Evolutionary conservation across 345 rosid genomes (phyloP).

Genomic region (Lagerstroemia speciosa): DNA sequence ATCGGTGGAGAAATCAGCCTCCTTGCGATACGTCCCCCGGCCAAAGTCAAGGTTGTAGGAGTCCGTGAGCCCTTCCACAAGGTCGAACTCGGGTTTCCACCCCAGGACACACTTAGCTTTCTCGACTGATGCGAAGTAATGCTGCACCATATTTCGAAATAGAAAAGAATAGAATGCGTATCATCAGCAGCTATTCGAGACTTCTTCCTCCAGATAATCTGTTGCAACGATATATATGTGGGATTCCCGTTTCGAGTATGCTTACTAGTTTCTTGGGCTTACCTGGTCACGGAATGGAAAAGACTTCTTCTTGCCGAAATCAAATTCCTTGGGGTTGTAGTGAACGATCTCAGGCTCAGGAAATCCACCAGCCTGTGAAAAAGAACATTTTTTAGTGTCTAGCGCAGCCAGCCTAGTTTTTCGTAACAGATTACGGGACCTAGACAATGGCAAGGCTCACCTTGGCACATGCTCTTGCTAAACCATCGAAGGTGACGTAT

Average conservation of each 20-base stretch:
- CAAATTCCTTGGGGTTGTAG: conserved; percentile 84
- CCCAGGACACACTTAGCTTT: conserved; percentile 86
- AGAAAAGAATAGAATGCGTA: neutral
- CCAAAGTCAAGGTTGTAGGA: conserved; percentile 91
- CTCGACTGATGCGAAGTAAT: conserved; percentile 87
- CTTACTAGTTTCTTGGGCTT: conserved; percentile 8
- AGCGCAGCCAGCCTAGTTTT: neutral
- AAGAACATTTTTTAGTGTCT: neutral
- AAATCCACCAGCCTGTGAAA: conserved; percentile 77
- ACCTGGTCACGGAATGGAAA: conserved; percentile 99
- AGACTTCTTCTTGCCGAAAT: conserved; percentile 93
- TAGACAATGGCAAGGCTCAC: conserved; percentile 22
- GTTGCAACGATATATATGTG: too few relatives aligned
- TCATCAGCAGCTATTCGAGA: neutral
- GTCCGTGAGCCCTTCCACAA: conserved; percentile 90
- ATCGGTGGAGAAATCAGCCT: conserved; percentile 84
- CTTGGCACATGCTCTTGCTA: conserved; percentile 96
- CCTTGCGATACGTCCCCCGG: conserved; percentile 80
- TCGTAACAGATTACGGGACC: neutral
- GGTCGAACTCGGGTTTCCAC: conserved; percentile 64
- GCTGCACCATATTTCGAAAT: conserved; percentile 37
- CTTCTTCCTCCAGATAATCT: neutral
- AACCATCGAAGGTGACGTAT: conserved; percentile 81
- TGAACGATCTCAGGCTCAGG: conserved; percentile 89
- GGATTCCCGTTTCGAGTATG: too few relatives aligned